Conservation (phyloP, 129 eudicot genomes). For the Ambrosia trifida region DNA sequence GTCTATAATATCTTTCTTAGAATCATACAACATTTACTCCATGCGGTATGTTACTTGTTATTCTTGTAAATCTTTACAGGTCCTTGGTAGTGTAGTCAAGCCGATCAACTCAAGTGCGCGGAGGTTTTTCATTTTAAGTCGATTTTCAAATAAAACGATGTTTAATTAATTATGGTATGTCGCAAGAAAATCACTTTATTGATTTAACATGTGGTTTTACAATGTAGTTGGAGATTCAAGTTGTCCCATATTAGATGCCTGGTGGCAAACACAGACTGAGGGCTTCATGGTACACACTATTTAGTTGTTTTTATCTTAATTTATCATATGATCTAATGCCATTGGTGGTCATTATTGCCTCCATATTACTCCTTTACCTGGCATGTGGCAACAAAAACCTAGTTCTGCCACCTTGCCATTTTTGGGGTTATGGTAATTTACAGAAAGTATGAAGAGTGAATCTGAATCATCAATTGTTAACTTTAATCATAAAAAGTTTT, state of each 20-base stretch:
- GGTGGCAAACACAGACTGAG: conserved; percentile 99
- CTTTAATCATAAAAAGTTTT: not conserved
- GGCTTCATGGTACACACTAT: conserved; percentile 81
- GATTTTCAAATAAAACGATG: not conserved
- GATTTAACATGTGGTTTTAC: conserved; percentile 75
- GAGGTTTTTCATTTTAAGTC: conserved; percentile 54
- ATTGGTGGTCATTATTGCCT: conserved; percentile 20
- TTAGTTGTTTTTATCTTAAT: not conserved
- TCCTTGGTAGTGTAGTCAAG: conserved; percentile 98
- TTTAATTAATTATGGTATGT: not conserved
- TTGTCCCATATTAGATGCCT: conserved; percentile 97
- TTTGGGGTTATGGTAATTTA: too few relatives aligned
- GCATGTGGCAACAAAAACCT: conserved; percentile 97
- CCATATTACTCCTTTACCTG: conserved; percentile 94
- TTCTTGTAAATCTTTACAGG: conserved; percentile 92
- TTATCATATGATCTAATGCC: conserved; percentile 8
- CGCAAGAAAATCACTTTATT: conserved; percentile 4
- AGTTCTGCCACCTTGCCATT: conserved; percentile 97
- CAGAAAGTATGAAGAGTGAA: not conserved
- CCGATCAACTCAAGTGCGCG: conserved; percentile 99
- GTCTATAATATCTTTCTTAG: conserved; percentile 12
- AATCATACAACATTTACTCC: not conserved
- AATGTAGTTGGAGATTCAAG: conserved; percentile 91
- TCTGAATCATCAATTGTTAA: not conserved
- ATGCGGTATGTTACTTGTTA: conserved; percentile 78